A percentile compares a stretch with the other conserved stretches of the same genome.
These are phyloP conservation scores for Fonsecaea erecta DNA, from an alignment of 2,329 filamentous ascomycete species.

Conservation along the genomic window DNA sequence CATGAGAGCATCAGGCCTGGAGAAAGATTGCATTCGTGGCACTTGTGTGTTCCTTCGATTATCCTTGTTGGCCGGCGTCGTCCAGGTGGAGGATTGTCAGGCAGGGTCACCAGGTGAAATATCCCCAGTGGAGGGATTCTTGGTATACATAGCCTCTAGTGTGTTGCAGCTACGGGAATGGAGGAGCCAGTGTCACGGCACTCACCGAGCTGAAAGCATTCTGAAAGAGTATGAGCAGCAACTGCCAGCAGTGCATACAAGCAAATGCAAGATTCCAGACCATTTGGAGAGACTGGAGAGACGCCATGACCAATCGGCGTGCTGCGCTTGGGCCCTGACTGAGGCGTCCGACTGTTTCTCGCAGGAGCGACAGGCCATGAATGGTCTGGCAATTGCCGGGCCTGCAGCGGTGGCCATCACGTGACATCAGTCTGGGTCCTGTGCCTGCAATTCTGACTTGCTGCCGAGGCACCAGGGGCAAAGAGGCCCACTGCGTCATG, in stretches of 20 bases:
- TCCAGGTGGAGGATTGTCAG: neutral
- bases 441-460: neutral
- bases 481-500: neutral
- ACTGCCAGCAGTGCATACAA: neutral
- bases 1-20: slow-evolving; percentile 2
- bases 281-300: no score
- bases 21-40: neutral
- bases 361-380: neutral
- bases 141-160: neutral
- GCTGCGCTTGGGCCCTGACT: slow-evolving; percentile 5
- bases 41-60: neutral
- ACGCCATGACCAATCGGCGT: slow-evolving; percentile 18
- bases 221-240: neutral
- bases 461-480: neutral
- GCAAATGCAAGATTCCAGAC: no score
- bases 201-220: neutral
- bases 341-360: neutral
- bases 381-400: slow-evolving; percentile 1
- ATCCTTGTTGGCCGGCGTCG: neutral
- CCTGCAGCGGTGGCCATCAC: neutral
- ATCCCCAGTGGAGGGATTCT: neutral
- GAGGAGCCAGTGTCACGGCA: neutral
- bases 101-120: neutral
- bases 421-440: neutral
- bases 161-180: neutral